phyloP scores from a whole-genome alignment of 805 yeast species.

The Lachancea meyersii region DNA sequence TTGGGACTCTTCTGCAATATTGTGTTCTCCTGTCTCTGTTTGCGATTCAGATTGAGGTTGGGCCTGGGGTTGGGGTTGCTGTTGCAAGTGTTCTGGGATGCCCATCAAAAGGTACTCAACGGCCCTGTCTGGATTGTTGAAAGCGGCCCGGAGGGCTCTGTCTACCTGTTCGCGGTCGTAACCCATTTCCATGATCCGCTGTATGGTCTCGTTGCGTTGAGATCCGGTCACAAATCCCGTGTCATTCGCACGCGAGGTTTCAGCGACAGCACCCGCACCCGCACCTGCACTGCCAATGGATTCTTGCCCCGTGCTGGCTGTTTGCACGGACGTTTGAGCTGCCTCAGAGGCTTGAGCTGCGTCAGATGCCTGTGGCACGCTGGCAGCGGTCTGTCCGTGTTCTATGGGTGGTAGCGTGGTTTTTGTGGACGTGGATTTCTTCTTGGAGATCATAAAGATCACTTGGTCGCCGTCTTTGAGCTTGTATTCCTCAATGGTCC shows the following conservation, averaged over 20 bases:
- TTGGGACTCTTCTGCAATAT: slow-evolving; percentile 5
- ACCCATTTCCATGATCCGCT: slow-evolving; percentile 92
- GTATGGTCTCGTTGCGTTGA: slow-evolving; percentile 70
- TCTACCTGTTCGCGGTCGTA: slow-evolving; percentile 83
- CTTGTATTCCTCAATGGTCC: slow-evolving; percentile 62
- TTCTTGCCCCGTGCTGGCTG: slow-evolving; percentile 15
- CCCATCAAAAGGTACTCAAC: slow-evolving; percentile 92
- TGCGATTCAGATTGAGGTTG: slow-evolving; percentile 6
- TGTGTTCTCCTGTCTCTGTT: neutral
- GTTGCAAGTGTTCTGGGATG: slow-evolving; percentile 56
- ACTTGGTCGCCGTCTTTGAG: slow-evolving; percentile 81
- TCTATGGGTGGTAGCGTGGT: slow-evolving; percentile 25
- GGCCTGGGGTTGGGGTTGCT: slow-evolving; percentile 14
- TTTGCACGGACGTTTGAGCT: no score
- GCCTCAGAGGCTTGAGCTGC: slow-evolving; percentile 17
- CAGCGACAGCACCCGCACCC: slow-evolving; percentile 26
- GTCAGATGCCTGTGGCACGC: slow-evolving; percentile 3
- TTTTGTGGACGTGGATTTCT: slow-evolving; percentile 27
- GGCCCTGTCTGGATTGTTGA: slow-evolving; percentile 95
- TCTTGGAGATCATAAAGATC: slow-evolving; percentile 81
- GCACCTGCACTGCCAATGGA: slow-evolving; percentile 24
- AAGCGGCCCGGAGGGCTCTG: slow-evolving; percentile 89
- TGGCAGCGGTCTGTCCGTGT: slow-evolving; percentile 22
- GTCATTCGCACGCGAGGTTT: slow-evolving; percentile 25
- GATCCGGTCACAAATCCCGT: slow-evolving; percentile 72